Conservation (phyloP, 345 rosid genomes). For the Eucalyptus polybractea region DNA sequence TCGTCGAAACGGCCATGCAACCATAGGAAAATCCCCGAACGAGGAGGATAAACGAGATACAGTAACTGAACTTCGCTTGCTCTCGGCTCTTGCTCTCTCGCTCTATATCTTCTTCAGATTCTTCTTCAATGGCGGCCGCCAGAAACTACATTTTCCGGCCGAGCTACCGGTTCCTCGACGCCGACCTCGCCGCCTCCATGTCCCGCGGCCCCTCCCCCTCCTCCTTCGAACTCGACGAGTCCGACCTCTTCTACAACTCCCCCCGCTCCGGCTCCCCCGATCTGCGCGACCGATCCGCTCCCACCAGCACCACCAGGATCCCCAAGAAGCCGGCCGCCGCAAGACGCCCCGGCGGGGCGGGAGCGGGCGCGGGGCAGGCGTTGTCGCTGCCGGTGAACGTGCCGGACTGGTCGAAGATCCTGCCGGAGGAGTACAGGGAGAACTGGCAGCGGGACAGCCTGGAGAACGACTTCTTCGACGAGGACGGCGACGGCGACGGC, state of each 20-base stretch:
- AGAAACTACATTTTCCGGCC: background rate
- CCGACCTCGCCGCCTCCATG: background rate
- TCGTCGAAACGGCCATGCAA: background rate
- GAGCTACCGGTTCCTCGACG: background rate
- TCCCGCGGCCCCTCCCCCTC: background rate
- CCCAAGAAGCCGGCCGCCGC: background rate
- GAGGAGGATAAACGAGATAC: background rate
- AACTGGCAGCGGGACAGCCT: background rate
- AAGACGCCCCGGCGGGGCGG: background rate
- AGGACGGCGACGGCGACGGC: background rate
- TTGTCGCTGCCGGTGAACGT: conserved; percentile 1
- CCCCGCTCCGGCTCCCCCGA: background rate
- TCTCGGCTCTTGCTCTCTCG: background rate
- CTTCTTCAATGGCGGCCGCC: background rate
- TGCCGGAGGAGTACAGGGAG: background rate
- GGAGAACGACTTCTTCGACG: background rate
- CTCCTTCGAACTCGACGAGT: background rate
- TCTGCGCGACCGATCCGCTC: background rate
- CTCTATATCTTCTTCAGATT: background rate
- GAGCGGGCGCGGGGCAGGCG: background rate
- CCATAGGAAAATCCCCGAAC: background rate
- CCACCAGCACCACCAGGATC: background rate
- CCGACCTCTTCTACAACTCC: background rate
- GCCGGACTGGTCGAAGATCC: conserved; percentile 10
- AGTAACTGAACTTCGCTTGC: background rate